Conservation (phyloP, 73 alveolate genomes). For the Paramecium sonneborni region DNA sequence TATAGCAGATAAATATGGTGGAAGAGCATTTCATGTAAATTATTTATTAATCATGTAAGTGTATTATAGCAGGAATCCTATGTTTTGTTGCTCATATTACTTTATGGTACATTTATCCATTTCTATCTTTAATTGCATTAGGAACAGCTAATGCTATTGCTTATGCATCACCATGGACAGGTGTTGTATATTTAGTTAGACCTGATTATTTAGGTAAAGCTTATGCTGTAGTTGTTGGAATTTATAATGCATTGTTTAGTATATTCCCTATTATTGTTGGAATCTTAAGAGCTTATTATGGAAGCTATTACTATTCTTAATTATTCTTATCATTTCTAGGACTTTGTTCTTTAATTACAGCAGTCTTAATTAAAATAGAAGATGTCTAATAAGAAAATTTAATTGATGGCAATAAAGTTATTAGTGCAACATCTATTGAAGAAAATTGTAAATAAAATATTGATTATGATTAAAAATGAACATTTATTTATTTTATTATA, state of each 20-base stretch:
- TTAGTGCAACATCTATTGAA: conserved; percentile 22
- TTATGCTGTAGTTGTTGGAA: conserved; percentile 27
- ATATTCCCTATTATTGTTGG: conserved; percentile 16
- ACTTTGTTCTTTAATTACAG: not conserved
- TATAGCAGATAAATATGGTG: conserved; percentile 40
- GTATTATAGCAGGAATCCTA: not conserved
- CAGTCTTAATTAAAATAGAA: not conserved
- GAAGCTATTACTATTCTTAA: conserved; percentile 34
- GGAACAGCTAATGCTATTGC: conserved; percentile 19
- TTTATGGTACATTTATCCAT: conserved; percentile 37
- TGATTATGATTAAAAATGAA: not conserved
- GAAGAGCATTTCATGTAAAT: conserved; percentile 14
- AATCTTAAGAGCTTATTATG: conserved; percentile 21
- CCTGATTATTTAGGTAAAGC: conserved; percentile 29
- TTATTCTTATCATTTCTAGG: not conserved
- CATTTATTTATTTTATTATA: not conserved
- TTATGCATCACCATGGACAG: conserved; percentile 50
- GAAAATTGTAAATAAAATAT: not conserved
- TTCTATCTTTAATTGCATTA: not conserved
- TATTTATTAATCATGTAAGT: not conserved
- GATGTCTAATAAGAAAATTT: not conserved
- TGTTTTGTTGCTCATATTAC: conserved; percentile 1
- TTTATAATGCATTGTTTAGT: conserved; percentile 5
- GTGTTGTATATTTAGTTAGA: not conserved
- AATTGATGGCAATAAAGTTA: not conserved